Conservation (phyloP, 2,329 filamentous ascomycete genomes). For the Ascochyta lentis region DNA sequence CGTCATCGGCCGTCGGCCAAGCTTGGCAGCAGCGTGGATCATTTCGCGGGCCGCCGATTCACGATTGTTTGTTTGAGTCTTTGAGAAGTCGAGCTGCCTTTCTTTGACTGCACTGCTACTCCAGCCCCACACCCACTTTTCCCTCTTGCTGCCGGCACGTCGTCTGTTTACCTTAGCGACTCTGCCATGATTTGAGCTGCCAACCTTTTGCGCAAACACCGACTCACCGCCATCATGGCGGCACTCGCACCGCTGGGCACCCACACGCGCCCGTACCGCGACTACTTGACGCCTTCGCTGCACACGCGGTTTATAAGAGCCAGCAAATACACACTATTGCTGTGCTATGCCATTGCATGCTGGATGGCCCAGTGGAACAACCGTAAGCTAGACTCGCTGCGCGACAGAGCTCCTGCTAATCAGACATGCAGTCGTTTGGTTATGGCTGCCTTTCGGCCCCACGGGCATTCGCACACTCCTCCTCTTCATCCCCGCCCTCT, state of each 20-base stretch:
- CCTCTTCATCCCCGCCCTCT: slow-evolving; percentile 77
- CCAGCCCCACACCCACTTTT: slow-evolving; percentile 15
- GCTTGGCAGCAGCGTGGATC: slow-evolving; percentile 19
- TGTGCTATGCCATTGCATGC: slow-evolving; percentile 77
- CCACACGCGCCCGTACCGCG: slow-evolving; percentile 75
- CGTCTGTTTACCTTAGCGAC: slow-evolving; percentile 4
- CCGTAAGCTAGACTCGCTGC: slow-evolving; percentile 60
- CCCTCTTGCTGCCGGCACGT: slow-evolving; percentile 13
- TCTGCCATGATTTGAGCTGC: slow-evolving; percentile 34
- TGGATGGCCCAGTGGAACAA: slow-evolving; percentile 69
- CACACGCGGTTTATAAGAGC: slow-evolving; percentile 87
- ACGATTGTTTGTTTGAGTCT: slow-evolving; percentile 40
- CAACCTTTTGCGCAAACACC: slow-evolving; percentile 1
- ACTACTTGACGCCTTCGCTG: slow-evolving; percentile 87
- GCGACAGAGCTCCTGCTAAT: slow-evolving; percentile 20
- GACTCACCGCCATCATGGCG: slow-evolving; percentile 40
- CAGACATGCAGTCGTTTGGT: slow-evolving; percentile 72
- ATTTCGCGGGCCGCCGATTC: slow-evolving; percentile 16
- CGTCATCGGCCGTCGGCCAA: slow-evolving; percentile 6
- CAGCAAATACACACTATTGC: slow-evolving; percentile 69
- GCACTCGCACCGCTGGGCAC: slow-evolving; percentile 26
- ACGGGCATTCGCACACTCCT: slow-evolving; percentile 76
- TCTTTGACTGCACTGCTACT: slow-evolving; percentile 2
- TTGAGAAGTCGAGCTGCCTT: slow-evolving; percentile 28
- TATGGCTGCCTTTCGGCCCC: slow-evolving; percentile 81